phyloP scores from a whole-genome alignment of 2,329 filamentous ascomycete species.

The Lecanosticta acicola region DNA sequence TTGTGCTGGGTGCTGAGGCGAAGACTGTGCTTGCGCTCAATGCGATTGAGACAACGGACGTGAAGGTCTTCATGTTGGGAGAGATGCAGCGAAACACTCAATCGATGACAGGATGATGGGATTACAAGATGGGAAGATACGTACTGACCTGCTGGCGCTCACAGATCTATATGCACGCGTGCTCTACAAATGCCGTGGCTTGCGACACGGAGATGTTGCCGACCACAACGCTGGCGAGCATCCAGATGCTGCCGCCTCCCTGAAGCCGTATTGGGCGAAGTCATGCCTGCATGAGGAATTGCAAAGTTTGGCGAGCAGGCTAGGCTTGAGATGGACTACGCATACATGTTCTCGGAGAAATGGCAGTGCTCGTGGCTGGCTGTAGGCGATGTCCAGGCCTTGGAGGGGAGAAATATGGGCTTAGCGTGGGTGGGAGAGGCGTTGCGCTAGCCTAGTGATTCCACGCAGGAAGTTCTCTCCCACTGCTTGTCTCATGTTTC shows the following conservation, averaged over 20 bases:
- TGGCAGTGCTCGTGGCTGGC: neutral
- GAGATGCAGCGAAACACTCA: constrained; percentile 1
- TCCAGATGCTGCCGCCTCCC: neutral
- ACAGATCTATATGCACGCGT: neutral
- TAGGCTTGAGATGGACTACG: neutral
- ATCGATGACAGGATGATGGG: neutral
- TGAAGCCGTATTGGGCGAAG: neutral
- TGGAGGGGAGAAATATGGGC: neutral
- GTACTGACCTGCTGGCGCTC: neutral
- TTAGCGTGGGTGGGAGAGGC: neutral
- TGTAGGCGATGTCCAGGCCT: constrained; percentile 2
- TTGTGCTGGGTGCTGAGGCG: constrained; percentile 11
- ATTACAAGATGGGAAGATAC: neutral
- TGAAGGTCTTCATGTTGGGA: constrained; percentile 12
- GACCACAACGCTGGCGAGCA: neutral
- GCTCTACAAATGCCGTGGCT: neutral
- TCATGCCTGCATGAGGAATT: neutral
- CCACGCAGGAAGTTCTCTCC: neutral
- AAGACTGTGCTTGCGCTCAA: constrained; percentile 10
- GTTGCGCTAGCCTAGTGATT: constrained; percentile 1
- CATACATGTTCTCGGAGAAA: neutral
- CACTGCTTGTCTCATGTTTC: no score
- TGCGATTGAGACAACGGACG: constrained; percentile 10
- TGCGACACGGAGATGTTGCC: neutral
- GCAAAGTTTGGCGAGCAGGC: neutral